These are phyloP conservation scores for Fusarium brevicatenulatum DNA, from an alignment of 2,329 filamentous ascomycete species.

Conservation along the genomic window DNA sequence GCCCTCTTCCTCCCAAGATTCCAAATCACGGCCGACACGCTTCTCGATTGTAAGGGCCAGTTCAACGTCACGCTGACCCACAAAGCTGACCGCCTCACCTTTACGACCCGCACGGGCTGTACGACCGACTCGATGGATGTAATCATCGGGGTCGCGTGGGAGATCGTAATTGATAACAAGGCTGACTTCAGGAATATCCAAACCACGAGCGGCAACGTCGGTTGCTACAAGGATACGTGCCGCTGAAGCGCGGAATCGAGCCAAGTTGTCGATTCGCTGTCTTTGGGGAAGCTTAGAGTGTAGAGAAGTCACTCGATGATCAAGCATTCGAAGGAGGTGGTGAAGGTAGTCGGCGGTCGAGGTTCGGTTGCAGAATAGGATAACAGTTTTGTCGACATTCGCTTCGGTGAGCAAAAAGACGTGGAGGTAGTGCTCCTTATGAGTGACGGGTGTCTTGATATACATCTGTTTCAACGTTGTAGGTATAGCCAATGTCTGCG, in stretches of 20 bases:
- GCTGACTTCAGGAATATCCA: constrained; percentile 93
- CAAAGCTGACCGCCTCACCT: constrained; percentile 86
- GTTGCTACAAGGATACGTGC: constrained; percentile 93
- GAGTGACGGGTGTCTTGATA: constrained; percentile 87
- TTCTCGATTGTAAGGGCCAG: constrained; percentile 90
- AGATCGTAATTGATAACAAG: constrained; percentile 96
- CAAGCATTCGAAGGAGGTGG: constrained; percentile 84
- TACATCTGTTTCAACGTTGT: constrained; percentile 84
- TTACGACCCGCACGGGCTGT: constrained; percentile 90
- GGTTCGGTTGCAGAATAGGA: constrained; percentile 95
- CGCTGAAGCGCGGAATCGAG: constrained; percentile 88
- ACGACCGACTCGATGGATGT: constrained; percentile 95
- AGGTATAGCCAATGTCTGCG: constrained; percentile 79
- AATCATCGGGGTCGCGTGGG: constrained; percentile 95
- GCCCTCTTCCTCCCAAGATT: constrained; percentile 85
- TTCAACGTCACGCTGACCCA: constrained; percentile 92
- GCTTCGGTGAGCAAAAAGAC: constrained; percentile 81
- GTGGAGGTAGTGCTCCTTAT: constrained; percentile 95
- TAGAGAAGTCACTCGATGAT: constrained; percentile 89
- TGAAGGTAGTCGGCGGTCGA: constrained; percentile 89
- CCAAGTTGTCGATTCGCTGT: constrained; percentile 87
- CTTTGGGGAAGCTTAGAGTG: constrained; percentile 88
- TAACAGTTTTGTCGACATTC: constrained; percentile 80
- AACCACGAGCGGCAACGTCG: constrained; percentile 91
- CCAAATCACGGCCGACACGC: constrained; percentile 83